Conservation (phyloP, 352 stramenopile species). For the Phytophthora vignae region DNA sequence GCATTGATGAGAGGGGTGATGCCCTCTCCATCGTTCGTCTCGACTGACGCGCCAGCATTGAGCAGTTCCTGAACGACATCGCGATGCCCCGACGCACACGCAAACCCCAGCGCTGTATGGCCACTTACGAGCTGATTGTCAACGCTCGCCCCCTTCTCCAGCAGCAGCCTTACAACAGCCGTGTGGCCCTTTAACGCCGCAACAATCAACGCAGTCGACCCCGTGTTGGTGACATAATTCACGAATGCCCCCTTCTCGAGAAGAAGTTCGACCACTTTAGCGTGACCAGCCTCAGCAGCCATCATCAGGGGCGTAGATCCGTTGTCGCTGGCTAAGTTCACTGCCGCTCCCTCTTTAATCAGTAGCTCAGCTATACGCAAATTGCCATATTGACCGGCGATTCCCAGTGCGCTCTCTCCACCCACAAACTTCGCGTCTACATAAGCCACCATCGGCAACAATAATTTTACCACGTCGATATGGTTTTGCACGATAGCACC, state of each 20-base stretch:
- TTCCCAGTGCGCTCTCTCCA: neutral
- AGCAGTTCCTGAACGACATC: neutral
- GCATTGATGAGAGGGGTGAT: neutral
- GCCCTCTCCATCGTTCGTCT: neutral
- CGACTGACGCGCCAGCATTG: neutral
- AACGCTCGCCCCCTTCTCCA: neutral
- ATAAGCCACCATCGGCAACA: neutral
- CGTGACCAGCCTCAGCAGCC: neutral
- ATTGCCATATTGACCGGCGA: constrained; percentile 1
- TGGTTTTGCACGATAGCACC: neutral
- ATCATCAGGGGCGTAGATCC: constrained; percentile 3
- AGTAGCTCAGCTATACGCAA: neutral
- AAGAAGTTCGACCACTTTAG: neutral
- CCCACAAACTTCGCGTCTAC: constrained; percentile 1
- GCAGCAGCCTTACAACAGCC: neutral
- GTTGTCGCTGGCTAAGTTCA: neutral
- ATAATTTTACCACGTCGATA: neutral
- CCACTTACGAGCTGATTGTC: neutral
- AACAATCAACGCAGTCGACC: neutral
- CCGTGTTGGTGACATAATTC: neutral
- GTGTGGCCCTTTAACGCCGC: neutral
- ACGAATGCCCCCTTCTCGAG: neutral
- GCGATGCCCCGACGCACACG: neutral
- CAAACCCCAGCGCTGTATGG: neutral
- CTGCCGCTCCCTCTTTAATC: neutral